Evolutionary conservation across 305 asterid genomes (phyloP).

Genomic region (Fraxinus platypoda): DNA sequence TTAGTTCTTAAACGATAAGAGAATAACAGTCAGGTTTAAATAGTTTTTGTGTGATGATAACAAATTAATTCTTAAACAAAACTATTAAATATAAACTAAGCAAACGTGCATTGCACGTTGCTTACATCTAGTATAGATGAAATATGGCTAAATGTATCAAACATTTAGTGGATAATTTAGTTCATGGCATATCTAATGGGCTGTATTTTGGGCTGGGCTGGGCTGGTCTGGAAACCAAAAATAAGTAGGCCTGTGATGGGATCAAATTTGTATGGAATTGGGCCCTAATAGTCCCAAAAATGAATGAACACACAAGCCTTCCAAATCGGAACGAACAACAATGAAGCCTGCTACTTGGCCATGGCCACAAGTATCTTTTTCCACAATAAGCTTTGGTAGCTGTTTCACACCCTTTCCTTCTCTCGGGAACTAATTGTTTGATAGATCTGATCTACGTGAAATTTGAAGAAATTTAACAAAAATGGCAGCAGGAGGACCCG

Average conservation of each 20-base stretch:
- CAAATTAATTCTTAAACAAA: too few relatives aligned
- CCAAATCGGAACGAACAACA: not conserved
- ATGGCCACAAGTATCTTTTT: not conserved
- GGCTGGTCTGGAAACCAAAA: not conserved
- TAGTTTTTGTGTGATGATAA: too few relatives aligned
- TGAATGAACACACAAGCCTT: not conserved
- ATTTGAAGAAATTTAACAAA: conserved; percentile 5
- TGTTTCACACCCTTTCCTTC: not conserved
- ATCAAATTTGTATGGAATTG: not conserved
- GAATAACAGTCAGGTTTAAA: too few relatives aligned
- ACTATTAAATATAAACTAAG: too few relatives aligned
- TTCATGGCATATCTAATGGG: not conserved
- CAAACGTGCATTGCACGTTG: too few relatives aligned
- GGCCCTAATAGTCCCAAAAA: not conserved
- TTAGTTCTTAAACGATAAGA: too few relatives aligned
- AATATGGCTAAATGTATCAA: too few relatives aligned
- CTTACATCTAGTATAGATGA: too few relatives aligned
- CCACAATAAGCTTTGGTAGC: not conserved
- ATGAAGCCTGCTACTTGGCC: not conserved
- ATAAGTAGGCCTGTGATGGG: not conserved
- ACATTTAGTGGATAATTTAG: too few relatives aligned
- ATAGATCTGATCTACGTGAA: conserved; percentile 37
- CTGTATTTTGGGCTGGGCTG: not conserved
- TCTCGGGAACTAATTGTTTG: not conserved
- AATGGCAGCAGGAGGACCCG: conserved; percentile 73